Conservation (phyloP, 495 filamentous ascomycete genomes). For the Penicillium soppii region DNA sequence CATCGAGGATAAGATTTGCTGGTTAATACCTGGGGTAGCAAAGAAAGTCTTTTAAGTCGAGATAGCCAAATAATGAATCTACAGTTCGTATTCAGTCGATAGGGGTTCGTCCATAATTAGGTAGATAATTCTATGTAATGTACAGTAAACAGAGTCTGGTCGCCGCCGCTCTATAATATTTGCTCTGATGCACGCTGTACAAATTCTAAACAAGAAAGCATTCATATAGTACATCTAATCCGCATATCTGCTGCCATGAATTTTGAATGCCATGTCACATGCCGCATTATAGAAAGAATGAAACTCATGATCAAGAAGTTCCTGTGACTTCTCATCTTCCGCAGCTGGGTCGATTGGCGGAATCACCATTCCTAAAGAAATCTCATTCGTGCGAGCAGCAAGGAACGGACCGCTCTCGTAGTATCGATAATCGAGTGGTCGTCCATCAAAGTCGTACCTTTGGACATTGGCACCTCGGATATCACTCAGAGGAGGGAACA, state of each 20-base stretch:
- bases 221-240: not conserved
- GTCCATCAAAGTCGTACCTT: conserved; percentile 30
- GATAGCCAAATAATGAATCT: not conserved
- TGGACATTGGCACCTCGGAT: conserved; percentile 24
- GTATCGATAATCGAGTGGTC: conserved; percentile 28
- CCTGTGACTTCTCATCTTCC: conserved; percentile 1
- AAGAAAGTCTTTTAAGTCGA: too few relatives aligned
- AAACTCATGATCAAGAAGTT: conserved; percentile 26
- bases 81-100: not conserved
- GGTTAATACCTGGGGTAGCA: conserved; percentile 24
- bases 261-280: conserved; percentile 38
- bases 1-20: conserved; percentile 24
- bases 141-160: conserved; percentile 1
- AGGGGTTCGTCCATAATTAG: not conserved
- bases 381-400: conserved; percentile 23
- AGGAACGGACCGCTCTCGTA: conserved; percentile 37
- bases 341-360: not conserved
- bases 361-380: conserved; percentile 33
- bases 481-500: conserved; percentile 33
- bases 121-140: conserved; percentile 1
- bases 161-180: not conserved
- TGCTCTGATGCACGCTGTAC: conserved; percentile 7
- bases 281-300: conserved; percentile 38
- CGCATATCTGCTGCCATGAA: conserved; percentile 12
- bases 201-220: not conserved